phyloP scores from a whole-genome alignment of 805 yeast genomes.

The Suhomyces prunicola region DNA sequence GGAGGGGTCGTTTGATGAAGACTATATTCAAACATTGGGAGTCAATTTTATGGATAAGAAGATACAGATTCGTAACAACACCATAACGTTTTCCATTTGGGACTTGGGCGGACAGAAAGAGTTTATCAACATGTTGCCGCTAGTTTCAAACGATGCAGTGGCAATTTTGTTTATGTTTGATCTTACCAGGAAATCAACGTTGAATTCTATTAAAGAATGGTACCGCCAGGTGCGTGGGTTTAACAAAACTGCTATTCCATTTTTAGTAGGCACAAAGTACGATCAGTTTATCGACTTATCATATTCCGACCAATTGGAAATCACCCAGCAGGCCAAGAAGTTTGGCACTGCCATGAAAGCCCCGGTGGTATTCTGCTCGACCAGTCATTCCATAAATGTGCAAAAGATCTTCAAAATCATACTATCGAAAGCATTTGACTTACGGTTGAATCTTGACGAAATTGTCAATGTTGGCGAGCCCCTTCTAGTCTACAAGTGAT shows the following conservation, averaged over 20 bases:
- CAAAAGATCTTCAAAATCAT: constrained; percentile 92
- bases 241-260: constrained; percentile 86
- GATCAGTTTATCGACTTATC: constrained; percentile 81
- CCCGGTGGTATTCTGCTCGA: constrained; percentile 80
- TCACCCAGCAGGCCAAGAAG: constrained; percentile 76
- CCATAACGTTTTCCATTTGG: constrained; percentile 89
- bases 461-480: constrained; percentile 90
- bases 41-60: constrained; percentile 93
- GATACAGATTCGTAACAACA: constrained; percentile 78
- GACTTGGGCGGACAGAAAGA: constrained; percentile 96
- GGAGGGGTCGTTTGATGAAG: constrained; percentile 90
- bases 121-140: constrained; percentile 91
- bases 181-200: constrained; percentile 77
- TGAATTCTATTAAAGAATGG: constrained; percentile 92
- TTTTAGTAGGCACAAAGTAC: constrained; percentile 89
- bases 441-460: constrained; percentile 80
- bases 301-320: constrained; percentile 75
- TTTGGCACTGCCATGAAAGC: constrained; percentile 91
- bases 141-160: constrained; percentile 88
- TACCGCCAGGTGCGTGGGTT: constrained; percentile 87
- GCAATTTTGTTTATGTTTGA: constrained; percentile 88
- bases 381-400: constrained; percentile 87
- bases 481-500: constrained; percentile 58
- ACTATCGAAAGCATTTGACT: constrained; percentile 85
- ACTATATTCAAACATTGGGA: constrained; percentile 90